Conservation (phyloP, 2,329 filamentous ascomycete genomes). For the Penicillium hesseltinei region DNA sequence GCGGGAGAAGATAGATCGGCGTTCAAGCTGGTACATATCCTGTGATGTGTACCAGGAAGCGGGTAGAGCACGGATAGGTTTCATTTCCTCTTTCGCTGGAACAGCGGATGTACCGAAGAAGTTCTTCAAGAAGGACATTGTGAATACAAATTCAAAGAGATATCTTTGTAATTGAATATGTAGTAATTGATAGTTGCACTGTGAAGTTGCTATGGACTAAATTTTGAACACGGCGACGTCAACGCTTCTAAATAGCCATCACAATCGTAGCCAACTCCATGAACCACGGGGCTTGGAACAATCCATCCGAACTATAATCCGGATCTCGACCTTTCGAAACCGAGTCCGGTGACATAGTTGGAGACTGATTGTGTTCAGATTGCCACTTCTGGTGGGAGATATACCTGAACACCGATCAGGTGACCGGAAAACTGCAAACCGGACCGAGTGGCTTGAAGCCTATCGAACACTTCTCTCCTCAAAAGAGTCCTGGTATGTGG, state of each 20-base stretch:
- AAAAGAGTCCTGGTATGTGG: not conserved
- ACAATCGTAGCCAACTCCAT: slow-evolving; percentile 5
- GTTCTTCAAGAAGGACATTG: slow-evolving; percentile 31
- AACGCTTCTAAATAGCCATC: slow-evolving; percentile 24
- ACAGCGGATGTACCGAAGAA: slow-evolving; percentile 28
- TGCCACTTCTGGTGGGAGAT: slow-evolving; percentile 17
- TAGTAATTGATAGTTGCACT: slow-evolving; percentile 1
- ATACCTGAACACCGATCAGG: slow-evolving; percentile 24
- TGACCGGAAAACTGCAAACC: slow-evolving; percentile 21
- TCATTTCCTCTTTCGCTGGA: slow-evolving; percentile 25
- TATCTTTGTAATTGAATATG: not conserved
- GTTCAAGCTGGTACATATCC: slow-evolving; percentile 55
- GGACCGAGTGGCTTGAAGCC: slow-evolving; percentile 21
- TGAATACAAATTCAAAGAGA: slow-evolving; percentile 2
- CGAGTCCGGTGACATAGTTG: slow-evolving; percentile 12
- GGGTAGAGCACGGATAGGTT: slow-evolving; percentile 47
- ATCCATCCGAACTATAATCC: slow-evolving; percentile 9
- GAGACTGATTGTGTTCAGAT: slow-evolving; percentile 16
- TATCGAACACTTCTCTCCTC: slow-evolving; percentile 6
- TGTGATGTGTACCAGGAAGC: slow-evolving; percentile 50
- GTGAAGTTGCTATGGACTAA: slow-evolving; percentile 13
- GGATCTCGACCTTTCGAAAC: slow-evolving; percentile 12
- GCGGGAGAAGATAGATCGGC: slow-evolving; percentile 58
- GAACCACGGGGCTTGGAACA: slow-evolving; percentile 9
- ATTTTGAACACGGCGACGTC: slow-evolving; percentile 6